Percentiles rank a stretch among this genome's conserved stretches.
phyloP scores from a whole-genome alignment of 768 basidiomycete species.

The Lactarius hatsudake region DNA sequence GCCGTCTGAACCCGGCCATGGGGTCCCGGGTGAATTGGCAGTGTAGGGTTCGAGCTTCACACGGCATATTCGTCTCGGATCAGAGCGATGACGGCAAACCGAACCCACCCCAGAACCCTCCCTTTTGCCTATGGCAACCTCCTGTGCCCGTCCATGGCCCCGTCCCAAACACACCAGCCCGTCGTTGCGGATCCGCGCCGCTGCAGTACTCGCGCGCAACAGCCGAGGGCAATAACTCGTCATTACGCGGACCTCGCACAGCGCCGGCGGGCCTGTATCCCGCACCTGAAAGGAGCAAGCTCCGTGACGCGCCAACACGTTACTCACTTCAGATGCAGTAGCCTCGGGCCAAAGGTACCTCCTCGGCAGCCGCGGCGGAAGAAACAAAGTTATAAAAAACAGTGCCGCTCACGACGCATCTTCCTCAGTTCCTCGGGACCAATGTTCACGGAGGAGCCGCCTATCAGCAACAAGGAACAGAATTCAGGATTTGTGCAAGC shows the following conservation, averaged over 20 bases:
- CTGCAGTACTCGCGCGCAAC: background rate
- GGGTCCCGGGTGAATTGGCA: too few relatives aligned
- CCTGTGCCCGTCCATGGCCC: background rate
- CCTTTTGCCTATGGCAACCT: too few relatives aligned
- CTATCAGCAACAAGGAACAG: background rate
- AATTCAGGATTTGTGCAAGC: background rate
- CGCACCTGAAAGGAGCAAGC: background rate
- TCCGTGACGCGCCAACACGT: background rate
- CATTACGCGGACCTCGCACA: conserved; percentile 8
- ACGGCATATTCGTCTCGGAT: background rate
- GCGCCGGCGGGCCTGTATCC: background rate
- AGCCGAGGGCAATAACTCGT: background rate
- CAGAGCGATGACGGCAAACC: background rate
- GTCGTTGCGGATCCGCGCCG: background rate
- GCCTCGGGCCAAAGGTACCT: background rate
- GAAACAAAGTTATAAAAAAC: background rate
- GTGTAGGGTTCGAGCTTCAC: too few relatives aligned
- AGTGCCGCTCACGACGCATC: background rate
- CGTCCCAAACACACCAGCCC: background rate
- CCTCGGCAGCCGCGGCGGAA: background rate
- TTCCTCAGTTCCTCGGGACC: background rate
- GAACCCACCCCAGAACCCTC: conserved; percentile 7
- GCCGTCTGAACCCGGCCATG: too few relatives aligned
- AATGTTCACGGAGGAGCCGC: background rate
- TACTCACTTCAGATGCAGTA: background rate